Evolutionary conservation across 2,329 filamentous ascomycete species (phyloP), one percentile per base, ranked within the genome.

Genomic region (Neophaeococcomyces aloes): DNA sequence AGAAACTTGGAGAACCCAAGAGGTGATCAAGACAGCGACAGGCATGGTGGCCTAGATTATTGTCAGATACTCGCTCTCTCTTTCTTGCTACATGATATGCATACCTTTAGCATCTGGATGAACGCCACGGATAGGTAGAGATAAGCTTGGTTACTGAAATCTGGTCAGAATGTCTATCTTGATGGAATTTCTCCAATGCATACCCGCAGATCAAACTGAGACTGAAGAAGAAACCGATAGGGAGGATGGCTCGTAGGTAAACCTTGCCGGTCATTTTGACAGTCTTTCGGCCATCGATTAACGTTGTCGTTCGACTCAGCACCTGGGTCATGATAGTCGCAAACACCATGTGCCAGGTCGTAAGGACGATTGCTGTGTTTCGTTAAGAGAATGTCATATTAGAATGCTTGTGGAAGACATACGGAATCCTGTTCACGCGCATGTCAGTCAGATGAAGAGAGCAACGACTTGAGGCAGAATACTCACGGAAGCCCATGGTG

Each of bases 91-190:
- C 46, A 30, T 23, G 68, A 65, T n/a, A n/a, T n/a, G n/a, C 83
- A 56, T 68, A 86, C 83, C 83, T 96, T 96, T 65, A 96, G 80
- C 89, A 96, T 96, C 74, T 96, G 89, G 59, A 96, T 96, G 66
- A 96, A 96, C 48, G 89, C 84, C 47, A 96, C 89, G 54, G 83
- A 91, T 49, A 96, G 78, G 67, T 95, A 94, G 44, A 95, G 77
- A 63, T 96, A 96, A 56, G 89, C 87, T 67, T 94, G 68, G 71
- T 96, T 96, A 61, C 88, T n/a, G n/a, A n/a, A n/a, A n/a, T n/a
- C n/a, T n/a, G n/a, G n/a, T n/a, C n/a, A n/a, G n/a, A n/a, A n/a
- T n/a, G n/a, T n/a, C n/a, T n/a, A n/a, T n/a, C n/a, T n/a, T n/a
- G n/a, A n/a, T n/a, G n/a, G n/a, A n/a, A n/a, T n/a, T n/a, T n/a